Conservation (phyloP, 2,329 filamentous ascomycete species). For the Aspergillus sp. region DNA sequence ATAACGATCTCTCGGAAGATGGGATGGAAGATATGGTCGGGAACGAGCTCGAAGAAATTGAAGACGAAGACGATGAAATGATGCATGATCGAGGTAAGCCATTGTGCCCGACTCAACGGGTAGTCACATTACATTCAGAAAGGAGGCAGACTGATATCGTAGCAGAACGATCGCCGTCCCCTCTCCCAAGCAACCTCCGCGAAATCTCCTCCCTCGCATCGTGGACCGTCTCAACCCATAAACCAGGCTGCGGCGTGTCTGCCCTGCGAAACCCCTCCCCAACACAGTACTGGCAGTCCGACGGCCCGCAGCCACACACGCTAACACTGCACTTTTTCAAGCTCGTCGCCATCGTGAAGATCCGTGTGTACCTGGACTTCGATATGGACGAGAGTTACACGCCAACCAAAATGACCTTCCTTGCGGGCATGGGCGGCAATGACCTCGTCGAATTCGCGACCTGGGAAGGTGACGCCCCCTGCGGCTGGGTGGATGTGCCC, state of each 20-base stretch:
- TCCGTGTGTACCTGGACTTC: constrained; percentile 72
- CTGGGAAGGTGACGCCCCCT: constrained; percentile 73
- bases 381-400: constrained; percentile 94
- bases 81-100: constrained; percentile 33
- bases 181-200: constrained; percentile 48
- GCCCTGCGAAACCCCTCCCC: constrained; percentile 59
- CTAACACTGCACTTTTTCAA: constrained; percentile 63
- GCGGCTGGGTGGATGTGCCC: constrained; percentile 88
- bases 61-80: constrained; percentile 31
- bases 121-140: no score
- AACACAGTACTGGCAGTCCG: constrained; percentile 62
- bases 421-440: constrained; percentile 86
- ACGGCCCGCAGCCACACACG: constrained; percentile 63
- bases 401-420: constrained; percentile 85
- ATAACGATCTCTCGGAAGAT: constrained; percentile 19
- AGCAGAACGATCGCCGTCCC: constrained; percentile 34
- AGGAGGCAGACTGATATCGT: no score
- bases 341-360: constrained; percentile 49
- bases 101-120: not conserved
- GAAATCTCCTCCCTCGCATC: constrained; percentile 65
- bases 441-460: constrained; percentile 84
- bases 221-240: constrained; percentile 62
- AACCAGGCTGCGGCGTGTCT: constrained; percentile 60
- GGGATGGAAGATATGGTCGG: constrained; percentile 16
- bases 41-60: constrained; percentile 21